Conservation (phyloP, 164 flowering plant species). For the Buxus sempervirens region DNA sequence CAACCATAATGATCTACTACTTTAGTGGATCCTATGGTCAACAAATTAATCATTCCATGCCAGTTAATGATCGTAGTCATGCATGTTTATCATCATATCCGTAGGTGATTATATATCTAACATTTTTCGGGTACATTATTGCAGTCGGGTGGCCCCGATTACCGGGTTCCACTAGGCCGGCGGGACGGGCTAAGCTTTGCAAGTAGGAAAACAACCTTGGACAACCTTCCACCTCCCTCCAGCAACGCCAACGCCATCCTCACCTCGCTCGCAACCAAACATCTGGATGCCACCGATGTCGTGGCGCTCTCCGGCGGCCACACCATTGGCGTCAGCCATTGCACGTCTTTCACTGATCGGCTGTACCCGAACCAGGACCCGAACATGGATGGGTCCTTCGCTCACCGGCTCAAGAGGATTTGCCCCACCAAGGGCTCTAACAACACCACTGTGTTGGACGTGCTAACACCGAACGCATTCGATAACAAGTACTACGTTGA, state of each 20-base stretch:
- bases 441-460: slow-evolving; percentile 42
- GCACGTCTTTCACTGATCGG: slow-evolving; percentile 48
- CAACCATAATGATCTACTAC: too few species aligned
- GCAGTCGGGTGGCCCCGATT: slow-evolving; percentile 66
- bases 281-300: slow-evolving; percentile 42
- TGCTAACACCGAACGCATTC: slow-evolving; percentile 46
- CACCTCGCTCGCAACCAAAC: slow-evolving; percentile 30
- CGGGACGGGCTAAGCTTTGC: slow-evolving; percentile 55
- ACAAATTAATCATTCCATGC: too few species aligned
- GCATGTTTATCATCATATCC: too few species aligned
- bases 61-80: too few species aligned
- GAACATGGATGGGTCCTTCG: slow-evolving; percentile 46
- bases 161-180: slow-evolving; percentile 53
- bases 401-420: slow-evolving; percentile 27
- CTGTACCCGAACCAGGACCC: slow-evolving; percentile 63
- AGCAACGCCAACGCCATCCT: slow-evolving; percentile 28
- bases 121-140: background rate
- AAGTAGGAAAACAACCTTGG: slow-evolving; percentile 29
- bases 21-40: too few species aligned
- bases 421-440: slow-evolving; percentile 33
- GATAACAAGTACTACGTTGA: slow-evolving; percentile 72
- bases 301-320: slow-evolving; percentile 78
- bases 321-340: slow-evolving; percentile 64
- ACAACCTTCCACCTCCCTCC: slow-evolving; percentile 42
- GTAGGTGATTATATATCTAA: too few species aligned